Evolutionary conservation across 2,329 filamentous ascomycete species (phyloP), one percentile per base, ranked within the genome.

Genomic region (Zarea fungicola): DNA sequence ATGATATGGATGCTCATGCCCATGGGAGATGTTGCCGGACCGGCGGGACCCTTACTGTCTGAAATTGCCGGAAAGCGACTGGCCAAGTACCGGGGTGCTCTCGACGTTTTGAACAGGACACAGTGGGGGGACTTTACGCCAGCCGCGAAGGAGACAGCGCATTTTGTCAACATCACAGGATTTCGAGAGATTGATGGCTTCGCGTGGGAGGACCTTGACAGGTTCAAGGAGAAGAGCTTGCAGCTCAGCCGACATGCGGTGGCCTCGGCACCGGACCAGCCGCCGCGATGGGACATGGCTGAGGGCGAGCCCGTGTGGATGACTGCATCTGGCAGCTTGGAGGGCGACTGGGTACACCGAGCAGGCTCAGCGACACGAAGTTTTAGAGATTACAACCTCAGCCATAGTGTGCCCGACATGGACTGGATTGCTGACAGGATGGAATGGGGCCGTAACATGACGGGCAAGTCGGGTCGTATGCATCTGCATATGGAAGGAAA

Each of bases 371-470:
- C 67, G 48, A 63, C 54, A 54, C 73, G 65, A 56, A 73, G 60
- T 53, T 75, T 67, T 62, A 71, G 61, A 62, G 75, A 60, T 62
- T 79, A 72, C 63, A 90, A 90, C 58, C 69, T 87, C 37, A 84
- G 80, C 26, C 75, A 75, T 11, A 81, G 87, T 52, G 76, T 80
- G 11, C 81, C 84, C 1, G 76, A 73, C 11, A 76, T 86, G 52
- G 77, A 81, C 36, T 95, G 90, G 73, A 75, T 80, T 19, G 73
- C 62, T 23, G 65, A 65, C 48, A 74, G 77, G 36, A 68, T 71
- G 23, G 76, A 82, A 13, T 96, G 88, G 77, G 80, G 80, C 22
- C 80, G 88, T 54, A 96, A 96, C 65, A 75, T 95, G 51, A 96
- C 90, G 0, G 87, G 89, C 1, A 62, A 66, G 2, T 74, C 80